Evolutionary conservation across 768 basidiomycete species (phyloP).

Genomic region (Chalciporus sphaerocephalus): DNA sequence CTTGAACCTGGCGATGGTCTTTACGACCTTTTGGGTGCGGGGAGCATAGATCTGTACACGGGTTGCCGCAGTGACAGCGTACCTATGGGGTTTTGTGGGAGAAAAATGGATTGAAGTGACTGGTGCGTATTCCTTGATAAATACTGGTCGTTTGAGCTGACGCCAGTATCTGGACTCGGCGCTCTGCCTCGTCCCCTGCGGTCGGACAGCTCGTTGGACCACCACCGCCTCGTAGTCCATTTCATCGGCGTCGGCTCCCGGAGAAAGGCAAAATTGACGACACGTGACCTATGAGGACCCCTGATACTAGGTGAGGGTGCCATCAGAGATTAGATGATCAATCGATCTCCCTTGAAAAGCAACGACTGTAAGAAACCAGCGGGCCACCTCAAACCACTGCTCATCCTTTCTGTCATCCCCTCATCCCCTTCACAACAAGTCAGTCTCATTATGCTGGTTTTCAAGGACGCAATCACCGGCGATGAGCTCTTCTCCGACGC

Average conservation of each 20-base stretch:
- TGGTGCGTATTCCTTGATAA: slow-evolving; percentile 95
- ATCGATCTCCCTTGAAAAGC: slow-evolving; percentile 1
- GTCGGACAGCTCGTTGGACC: slow-evolving; percentile 54
- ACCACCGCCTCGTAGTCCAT: slow-evolving; percentile 84
- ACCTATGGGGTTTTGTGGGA: slow-evolving; percentile 80
- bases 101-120: slow-evolving; percentile 94
- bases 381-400: too few species aligned
- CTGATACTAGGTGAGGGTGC: too few species aligned
- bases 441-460: slow-evolving; percentile 61
- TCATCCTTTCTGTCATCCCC: slow-evolving; percentile 1
- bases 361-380: too few species aligned
- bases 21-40: slow-evolving; percentile 91
- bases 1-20: slow-evolving; percentile 95
- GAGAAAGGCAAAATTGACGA: not conserved
- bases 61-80: slow-evolving; percentile 93
- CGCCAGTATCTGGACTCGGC: slow-evolving; percentile 84
- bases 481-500: slow-evolving; percentile 97
- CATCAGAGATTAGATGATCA: slow-evolving; percentile 21
- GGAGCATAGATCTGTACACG: slow-evolving; percentile 95
- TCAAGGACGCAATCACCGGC: slow-evolving; percentile 61
- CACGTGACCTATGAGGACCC: slow-evolving; percentile 5
- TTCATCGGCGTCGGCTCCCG: slow-evolving; percentile 14
- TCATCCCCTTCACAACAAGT: slow-evolving; percentile 3
- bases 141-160: slow-evolving; percentile 84
- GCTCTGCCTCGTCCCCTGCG: slow-evolving; percentile 54